These are phyloP conservation scores for Albifimbria verrucaria DNA, from an alignment of 2,329 filamentous ascomycete species.

Conservation along the genomic window DNA sequence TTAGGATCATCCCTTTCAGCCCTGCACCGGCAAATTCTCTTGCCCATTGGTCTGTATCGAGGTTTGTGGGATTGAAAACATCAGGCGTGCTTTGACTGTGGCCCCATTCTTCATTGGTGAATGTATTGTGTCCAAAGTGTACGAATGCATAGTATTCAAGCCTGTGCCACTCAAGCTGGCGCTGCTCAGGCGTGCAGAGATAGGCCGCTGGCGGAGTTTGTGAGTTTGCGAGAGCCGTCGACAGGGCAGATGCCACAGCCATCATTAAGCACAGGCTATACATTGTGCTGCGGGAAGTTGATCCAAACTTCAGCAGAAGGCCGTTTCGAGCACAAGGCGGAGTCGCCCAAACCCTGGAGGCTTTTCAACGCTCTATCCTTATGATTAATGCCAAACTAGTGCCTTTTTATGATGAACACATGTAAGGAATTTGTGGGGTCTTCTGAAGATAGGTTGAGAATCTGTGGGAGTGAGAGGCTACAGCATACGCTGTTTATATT, in stretches of 20 bases:
- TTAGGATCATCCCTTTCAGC: constrained; percentile 30
- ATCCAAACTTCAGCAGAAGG: no score
- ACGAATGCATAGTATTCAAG: constrained; percentile 25
- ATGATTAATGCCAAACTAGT: no score
- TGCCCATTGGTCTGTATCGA: constrained; percentile 28
- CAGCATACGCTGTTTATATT: no score
- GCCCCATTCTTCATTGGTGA: constrained; percentile 27
- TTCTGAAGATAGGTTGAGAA: no score
- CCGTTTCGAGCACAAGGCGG: no score
- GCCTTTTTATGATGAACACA: no score
- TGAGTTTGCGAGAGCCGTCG: not conserved
- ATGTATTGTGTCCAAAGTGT: constrained; percentile 26
- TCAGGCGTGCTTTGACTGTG: constrained; percentile 16
- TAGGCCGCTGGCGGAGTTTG: not conserved
- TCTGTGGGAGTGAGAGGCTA: no score
- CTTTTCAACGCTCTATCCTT: no score
- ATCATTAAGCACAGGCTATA: not conserved
- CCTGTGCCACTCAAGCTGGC: constrained; percentile 22
- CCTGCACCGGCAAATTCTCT: constrained; percentile 6
- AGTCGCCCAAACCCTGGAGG: no score
- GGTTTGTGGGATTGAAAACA: constrained; percentile 18
- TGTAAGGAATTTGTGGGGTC: no score
- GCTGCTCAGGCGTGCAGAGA: constrained; percentile 1
- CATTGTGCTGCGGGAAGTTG: not conserved
- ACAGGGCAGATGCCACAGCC: not conserved